Conservation (phyloP, 441 rosid species). For the Euphorbia schlechtendalii region DNA sequence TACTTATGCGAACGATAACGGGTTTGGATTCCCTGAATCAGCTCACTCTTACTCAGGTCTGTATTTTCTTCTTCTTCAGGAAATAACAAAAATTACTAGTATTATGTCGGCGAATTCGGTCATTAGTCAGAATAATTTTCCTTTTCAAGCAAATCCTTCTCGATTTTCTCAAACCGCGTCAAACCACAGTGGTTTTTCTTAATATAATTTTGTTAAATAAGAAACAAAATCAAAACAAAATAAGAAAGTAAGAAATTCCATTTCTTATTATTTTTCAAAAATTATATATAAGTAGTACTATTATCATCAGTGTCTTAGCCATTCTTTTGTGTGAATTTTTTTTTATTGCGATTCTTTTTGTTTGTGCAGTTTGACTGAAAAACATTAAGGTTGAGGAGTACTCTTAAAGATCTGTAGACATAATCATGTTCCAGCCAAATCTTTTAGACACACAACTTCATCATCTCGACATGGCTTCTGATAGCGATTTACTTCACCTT, state of each 20-base stretch:
- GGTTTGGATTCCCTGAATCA: slow-evolving; percentile 23
- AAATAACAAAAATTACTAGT: neutral
- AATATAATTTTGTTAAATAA: neutral
- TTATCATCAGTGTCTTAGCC: no score
- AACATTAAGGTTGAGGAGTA: no score
- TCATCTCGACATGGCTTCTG: slow-evolving; percentile 46
- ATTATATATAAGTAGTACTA: no score
- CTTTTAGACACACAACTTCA: slow-evolving; percentile 65
- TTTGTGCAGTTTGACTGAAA: no score
- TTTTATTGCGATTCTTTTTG: no score
- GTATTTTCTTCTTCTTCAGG: no score
- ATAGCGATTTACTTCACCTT: slow-evolving; percentile 48
- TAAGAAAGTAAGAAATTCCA: neutral
- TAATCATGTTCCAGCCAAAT: slow-evolving; percentile 61
- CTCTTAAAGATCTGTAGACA: slow-evolving; percentile 43
- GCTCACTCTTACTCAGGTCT: slow-evolving; percentile 46
- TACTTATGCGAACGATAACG: slow-evolving; percentile 31
- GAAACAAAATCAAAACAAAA: neutral
- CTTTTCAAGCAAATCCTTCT: slow-evolving; percentile 37
- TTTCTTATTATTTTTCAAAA: no score
- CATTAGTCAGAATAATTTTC: slow-evolving; percentile 18
- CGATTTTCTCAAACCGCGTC: slow-evolving; percentile 40
- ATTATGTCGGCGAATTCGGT: slow-evolving; percentile 21
- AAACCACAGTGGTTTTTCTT: slow-evolving; percentile 1
- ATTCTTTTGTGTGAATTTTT: no score